Conservation (phyloP, 768 basidiomycete species). For the Paxillus involutus region DNA sequence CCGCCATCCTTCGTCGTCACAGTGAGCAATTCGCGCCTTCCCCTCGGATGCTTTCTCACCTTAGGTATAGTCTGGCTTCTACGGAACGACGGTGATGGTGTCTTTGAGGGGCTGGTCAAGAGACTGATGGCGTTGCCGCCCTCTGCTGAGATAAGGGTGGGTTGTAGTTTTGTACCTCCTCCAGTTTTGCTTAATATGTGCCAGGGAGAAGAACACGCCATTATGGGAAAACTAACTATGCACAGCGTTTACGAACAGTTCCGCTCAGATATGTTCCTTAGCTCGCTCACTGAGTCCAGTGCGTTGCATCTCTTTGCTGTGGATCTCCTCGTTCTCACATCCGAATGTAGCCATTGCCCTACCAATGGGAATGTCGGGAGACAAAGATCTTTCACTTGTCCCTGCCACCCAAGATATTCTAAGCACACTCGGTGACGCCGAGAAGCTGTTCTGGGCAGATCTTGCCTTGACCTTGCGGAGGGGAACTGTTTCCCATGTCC, state of each 20-base stretch:
- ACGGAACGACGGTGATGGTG: slow-evolving; percentile 53
- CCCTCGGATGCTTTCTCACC: slow-evolving; percentile 7
- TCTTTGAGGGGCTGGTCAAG: slow-evolving; percentile 54
- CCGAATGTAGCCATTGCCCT: slow-evolving; percentile 68
- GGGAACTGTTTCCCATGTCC: slow-evolving; percentile 69
- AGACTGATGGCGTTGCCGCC: slow-evolving; percentile 56
- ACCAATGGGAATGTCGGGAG: slow-evolving; percentile 72
- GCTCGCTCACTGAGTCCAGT: slow-evolving; percentile 91
- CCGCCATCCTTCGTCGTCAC: slow-evolving; percentile 62
- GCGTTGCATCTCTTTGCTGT: slow-evolving; percentile 28
- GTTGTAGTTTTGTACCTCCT: slow-evolving; percentile 2
- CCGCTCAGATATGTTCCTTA: slow-evolving; percentile 84
- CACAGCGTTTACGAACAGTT: slow-evolving; percentile 78
- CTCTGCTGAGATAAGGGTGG: slow-evolving; percentile 58
- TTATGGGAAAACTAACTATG: slow-evolving; percentile 78
- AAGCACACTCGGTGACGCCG: slow-evolving; percentile 62
- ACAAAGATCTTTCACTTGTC: slow-evolving; percentile 36
- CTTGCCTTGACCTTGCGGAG: slow-evolving; percentile 52
- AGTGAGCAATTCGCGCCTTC: slow-evolving; percentile 43
- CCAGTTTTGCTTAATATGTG: neutral
- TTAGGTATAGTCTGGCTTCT: slow-evolving; percentile 58
- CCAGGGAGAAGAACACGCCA: slow-evolving; percentile 72
- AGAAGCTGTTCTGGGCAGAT: slow-evolving; percentile 66
- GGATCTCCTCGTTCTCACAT: slow-evolving; percentile 2
- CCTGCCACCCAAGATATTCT: slow-evolving; percentile 58